Conservation (phyloP, 2,329 filamentous ascomycete species). For the Curvularia lunata region DNA sequence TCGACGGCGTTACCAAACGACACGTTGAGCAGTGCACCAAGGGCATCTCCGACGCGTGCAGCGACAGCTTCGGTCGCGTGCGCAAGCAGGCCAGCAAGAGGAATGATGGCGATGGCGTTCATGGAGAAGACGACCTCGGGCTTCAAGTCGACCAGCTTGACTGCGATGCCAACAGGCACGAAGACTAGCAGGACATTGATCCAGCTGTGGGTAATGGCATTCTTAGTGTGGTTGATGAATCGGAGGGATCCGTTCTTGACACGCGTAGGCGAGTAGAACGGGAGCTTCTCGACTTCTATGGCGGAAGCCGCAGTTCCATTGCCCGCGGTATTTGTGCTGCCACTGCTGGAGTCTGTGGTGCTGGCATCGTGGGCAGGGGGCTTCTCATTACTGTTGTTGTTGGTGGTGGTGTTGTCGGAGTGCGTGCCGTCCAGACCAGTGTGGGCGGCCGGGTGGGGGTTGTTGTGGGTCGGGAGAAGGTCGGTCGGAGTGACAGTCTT, state of each 20-base stretch:
- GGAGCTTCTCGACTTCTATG: conserved; percentile 55
- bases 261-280: conserved; percentile 54
- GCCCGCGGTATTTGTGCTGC: conserved; percentile 53
- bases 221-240: conserved; percentile 62
- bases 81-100: conserved; percentile 56
- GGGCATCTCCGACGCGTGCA: conserved; percentile 55
- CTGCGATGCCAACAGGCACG: conserved; percentile 76
- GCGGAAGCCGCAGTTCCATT: conserved; percentile 60
- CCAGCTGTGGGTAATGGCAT: conserved; percentile 74
- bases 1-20: conserved; percentile 61
- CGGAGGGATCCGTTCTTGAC: conserved; percentile 58
- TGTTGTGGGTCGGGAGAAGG: conserved; percentile 38
- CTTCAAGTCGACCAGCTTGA: conserved; percentile 55
- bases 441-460: conserved; percentile 25
- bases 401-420: conserved; percentile 10
- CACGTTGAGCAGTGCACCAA: conserved; percentile 59
- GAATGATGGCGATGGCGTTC: conserved; percentile 60
- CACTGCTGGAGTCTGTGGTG: conserved; percentile 31
- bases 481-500: conserved; percentile 37
- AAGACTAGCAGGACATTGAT: conserved; percentile 79
- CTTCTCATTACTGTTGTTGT: conserved; percentile 34
- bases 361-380: conserved; percentile 14
- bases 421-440: conserved; percentile 23
- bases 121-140: conserved; percentile 57
- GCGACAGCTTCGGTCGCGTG: conserved; percentile 60